Base-by-base conservation (phyloP, 345 rosid species). In the Kandelia obovata region DNA sequence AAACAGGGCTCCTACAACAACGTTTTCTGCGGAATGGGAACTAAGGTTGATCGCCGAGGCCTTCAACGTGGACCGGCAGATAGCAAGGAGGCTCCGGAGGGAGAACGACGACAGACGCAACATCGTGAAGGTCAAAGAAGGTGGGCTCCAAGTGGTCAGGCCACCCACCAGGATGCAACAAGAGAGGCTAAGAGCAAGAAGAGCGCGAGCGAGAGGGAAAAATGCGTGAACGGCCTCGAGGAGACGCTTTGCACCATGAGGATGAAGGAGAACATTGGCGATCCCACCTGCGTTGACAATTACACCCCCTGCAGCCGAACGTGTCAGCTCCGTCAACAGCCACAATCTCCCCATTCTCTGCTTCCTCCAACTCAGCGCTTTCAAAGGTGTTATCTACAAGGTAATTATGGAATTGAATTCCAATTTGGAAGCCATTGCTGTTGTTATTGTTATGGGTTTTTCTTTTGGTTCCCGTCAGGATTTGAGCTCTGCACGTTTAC, bases 241-340 rank as follows among this genome's bases (percentile, higher is more conserved):
- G 96, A 93, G 83, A 91, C 95, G 27, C 30, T 84, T 63, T 91
- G 95, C 86, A 66, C 81, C 73, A 75, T 88, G 87, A 87, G 81
- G 68, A 55, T 83, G 16, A 74, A 52, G 65, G 90, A 85, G 76
- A 87, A 88, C 85, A 83, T 91, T 20, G 90, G 78, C 6, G 79
- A 87, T 58, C 91, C 89, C 0, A 62, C 85, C 23, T 81, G 82
- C 17, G 85, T 90, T 53, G 92, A 91, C 69, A 37, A 85, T 19
- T 89, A 74, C 81, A 76, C 5, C 75, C 68, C 92, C 85, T 0
- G 75, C 69, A 56, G 83, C 82, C 4, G 97, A 92, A 1, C 88
- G 79, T 63, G 56, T 91, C 35, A 77, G 75, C 68, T 77, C 74
- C 64, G 79, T 86, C 77, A 85, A 89, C 76, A 82, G 91, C 79